A percentile compares a stretch with the other conserved stretches of the same genome.
Evolutionary conservation across 2,329 filamentous ascomycete species (phyloP).

Genomic region (Colletotrichum acutatum): DNA sequence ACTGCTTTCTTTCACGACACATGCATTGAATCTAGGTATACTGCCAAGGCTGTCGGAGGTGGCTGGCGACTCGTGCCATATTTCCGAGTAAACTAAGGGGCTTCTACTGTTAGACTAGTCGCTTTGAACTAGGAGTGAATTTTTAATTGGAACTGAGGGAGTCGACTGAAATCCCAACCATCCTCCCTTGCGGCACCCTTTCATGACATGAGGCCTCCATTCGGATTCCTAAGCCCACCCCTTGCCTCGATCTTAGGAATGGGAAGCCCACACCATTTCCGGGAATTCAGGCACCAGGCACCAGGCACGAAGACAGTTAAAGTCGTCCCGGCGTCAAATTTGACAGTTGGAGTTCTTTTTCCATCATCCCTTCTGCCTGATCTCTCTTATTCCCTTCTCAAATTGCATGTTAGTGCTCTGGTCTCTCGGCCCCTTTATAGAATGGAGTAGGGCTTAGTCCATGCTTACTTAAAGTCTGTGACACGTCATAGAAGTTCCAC

Average conservation of each 20-base stretch:
- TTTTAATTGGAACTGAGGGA: not conserved
- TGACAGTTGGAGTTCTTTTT: not conserved
- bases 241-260: not conserved
- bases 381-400: not conserved
- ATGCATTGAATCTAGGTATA: too few species aligned
- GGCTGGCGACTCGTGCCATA: too few species aligned
- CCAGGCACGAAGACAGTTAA: not conserved
- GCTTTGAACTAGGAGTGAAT: too few species aligned
- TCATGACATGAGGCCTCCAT: not conserved
- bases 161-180: not conserved
- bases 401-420: too few species aligned
- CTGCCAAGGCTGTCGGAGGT: too few species aligned
- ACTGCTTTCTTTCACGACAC: too few species aligned
- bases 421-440: too few species aligned
- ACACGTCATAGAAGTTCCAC: too few species aligned
- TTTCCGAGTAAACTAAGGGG: too few species aligned
- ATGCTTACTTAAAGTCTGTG: too few species aligned
- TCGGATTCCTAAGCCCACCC: not conserved
- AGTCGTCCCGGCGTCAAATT: not conserved
- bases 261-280: not conserved
- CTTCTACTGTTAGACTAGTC: too few species aligned
- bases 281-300: not conserved
- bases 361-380: not conserved
- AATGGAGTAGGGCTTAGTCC: too few species aligned
- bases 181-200: not conserved